Evolutionary conservation across 192 early-diverging fungal genomes (phyloP), one percentile per base, ranked within the genome.

Genomic region (Gonapodya prolifera): DNA sequence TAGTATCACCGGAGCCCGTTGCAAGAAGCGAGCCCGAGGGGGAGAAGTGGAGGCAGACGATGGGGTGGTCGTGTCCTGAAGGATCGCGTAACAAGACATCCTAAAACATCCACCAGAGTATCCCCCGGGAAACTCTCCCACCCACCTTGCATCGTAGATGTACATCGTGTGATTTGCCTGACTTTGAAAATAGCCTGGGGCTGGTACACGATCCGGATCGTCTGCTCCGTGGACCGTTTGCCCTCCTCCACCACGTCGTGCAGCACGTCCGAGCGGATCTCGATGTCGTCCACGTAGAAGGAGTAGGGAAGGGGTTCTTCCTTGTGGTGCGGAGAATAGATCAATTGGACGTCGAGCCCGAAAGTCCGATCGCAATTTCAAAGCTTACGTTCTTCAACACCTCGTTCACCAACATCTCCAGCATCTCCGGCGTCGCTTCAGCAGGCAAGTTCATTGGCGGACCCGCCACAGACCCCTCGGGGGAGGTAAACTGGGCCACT

Each of bases 171-270:
- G 13, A 99, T 94, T 0, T 94, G 90, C 1, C 95, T 87, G 31
- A 99, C 96, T 61, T 91, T 89, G 89, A 99, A 99, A 34, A 97
- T 87, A 1, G 97, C 96, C 83, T 99, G 95, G 13, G 97, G 97
- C 78, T 91, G 90, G 83, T 99, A 99, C 2, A 92, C 84, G 80
- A 99, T 98, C 0, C 86, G 91, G 35, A 99, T 85, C n/a, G 88
- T 89, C 35, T 96, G 90, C 89, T 99, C 97, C 0, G 94, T 89
- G 2, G 95, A 96, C 70, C 88, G 86, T 29, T 91, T 86, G 73
- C 89, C 85, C 23, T 89, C 86, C 69, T 92, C 85, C 45, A 96
- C 85, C 70, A 96, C 91, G 83, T 99, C 97, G 33, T 82, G 82
- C 78, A 92, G 88, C 36, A 98, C 80, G 78, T 86, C 88, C 35